Percentiles rank a stretch among this genome's conserved stretches.
Conservation (phyloP, 306 rosid genomes). For the Lagenaria siceraria region DNA sequence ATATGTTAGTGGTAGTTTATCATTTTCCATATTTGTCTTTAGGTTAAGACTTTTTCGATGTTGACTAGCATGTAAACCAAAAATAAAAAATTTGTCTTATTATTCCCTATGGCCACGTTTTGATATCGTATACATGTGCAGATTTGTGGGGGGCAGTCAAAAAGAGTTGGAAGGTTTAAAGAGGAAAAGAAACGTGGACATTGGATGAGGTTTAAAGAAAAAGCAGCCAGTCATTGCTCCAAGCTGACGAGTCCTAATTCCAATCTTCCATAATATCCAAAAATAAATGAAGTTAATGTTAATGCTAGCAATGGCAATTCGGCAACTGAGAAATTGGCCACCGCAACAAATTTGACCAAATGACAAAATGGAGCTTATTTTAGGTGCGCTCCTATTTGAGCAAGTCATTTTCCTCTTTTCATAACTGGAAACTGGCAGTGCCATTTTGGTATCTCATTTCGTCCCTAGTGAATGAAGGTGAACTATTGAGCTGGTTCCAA, state of each 20-base stretch:
- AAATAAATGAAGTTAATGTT: neutral
- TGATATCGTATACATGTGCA: neutral
- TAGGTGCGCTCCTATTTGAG: neutral
- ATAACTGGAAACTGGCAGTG: neutral
- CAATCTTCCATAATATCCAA: neutral
- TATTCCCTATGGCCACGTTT: neutral
- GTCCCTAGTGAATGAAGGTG: neutral
- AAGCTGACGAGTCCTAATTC: neutral
- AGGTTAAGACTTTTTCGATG: neutral
- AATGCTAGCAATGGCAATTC: neutral
- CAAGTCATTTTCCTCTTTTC: neutral
- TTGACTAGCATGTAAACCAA: neutral
- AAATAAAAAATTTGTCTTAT: neutral
- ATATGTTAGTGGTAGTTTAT: neutral
- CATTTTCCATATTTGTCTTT: neutral
- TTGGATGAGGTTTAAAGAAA: neutral
- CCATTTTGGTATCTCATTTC: neutral
- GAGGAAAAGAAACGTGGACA: neutral
- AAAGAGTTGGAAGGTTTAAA: neutral
- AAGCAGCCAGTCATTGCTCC: neutral
- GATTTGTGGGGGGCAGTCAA: neutral
- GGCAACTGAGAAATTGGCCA: neutral
- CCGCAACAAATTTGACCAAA: neutral
- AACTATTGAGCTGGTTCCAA: neutral
- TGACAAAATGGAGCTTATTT: neutral